phyloP scores from a whole-genome alignment of 306 rosid genomes.

The Malus sieversii region DNA sequence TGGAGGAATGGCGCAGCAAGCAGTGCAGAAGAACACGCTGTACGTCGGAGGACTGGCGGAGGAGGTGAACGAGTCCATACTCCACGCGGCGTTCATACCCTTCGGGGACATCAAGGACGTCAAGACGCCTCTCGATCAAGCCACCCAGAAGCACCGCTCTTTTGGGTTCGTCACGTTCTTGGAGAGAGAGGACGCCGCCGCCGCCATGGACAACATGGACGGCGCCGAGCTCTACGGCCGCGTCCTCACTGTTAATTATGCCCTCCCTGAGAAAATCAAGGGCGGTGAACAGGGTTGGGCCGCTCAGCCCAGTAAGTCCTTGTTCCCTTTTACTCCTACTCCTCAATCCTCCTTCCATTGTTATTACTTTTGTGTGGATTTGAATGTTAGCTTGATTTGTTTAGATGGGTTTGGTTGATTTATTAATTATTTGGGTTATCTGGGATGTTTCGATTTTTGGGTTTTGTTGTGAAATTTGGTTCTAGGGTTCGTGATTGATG shows the following conservation, averaged over 20 bases:
- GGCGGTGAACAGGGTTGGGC: constrained; percentile 99
- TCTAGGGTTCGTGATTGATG: neutral
- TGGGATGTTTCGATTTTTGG: neutral
- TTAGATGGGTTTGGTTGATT: neutral
- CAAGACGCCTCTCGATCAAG: constrained; percentile 86
- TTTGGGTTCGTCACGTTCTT: constrained; percentile 93
- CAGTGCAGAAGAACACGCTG: constrained; percentile 82
- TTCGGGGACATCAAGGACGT: constrained; percentile 95
- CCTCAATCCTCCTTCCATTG: neutral
- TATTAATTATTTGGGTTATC: neutral
- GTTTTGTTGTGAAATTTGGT: neutral
- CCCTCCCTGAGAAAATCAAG: constrained; percentile 82
- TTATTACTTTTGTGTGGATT: neutral
- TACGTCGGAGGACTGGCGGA: constrained; percentile 93
- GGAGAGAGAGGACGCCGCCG: constrained; percentile 78
- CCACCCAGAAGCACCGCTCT: constrained; percentile 96
- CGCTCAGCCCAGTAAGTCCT: constrained; percentile 74
- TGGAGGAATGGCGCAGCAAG: constrained; percentile 64
- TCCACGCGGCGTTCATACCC: constrained; percentile 83
- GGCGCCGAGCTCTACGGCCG: constrained; percentile 97
- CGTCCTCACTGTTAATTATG: constrained; percentile 90
- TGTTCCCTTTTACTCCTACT: neutral
- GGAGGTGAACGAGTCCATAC: constrained; percentile 78
- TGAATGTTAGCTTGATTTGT: neutral
- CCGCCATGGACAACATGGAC: constrained; percentile 99